Evolutionary conservation across 306 rosid genomes (phyloP).

Genomic region (Cucumis melo): DNA sequence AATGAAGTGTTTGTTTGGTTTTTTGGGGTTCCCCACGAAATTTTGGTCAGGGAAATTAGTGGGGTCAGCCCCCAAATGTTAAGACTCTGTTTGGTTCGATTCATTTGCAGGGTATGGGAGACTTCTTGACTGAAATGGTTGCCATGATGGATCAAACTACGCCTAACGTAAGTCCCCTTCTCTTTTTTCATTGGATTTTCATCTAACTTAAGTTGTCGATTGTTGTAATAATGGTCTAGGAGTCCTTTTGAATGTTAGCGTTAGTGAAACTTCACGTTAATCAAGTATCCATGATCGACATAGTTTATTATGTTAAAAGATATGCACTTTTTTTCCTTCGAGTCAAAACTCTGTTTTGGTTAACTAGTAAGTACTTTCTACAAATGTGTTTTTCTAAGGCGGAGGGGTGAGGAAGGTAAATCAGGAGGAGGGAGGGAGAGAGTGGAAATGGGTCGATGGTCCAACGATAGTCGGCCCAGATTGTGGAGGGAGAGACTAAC

Average conservation of each 20-base stretch:
- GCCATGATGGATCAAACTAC: conserved; percentile 77
- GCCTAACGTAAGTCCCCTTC: conserved; percentile 36
- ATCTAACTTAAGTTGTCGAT: too few species aligned
- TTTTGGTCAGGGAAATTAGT: neutral
- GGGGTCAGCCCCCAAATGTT: neutral
- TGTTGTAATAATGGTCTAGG: too few species aligned
- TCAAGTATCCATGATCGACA: too few species aligned
- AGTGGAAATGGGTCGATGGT: neutral
- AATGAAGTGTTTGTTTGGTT: neutral
- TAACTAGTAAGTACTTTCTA: too few species aligned
- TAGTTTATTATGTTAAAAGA: too few species aligned
- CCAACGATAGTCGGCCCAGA: neutral
- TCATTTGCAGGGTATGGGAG: conserved; percentile 79
- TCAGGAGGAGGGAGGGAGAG: neutral
- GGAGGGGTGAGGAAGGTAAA: too few species aligned
- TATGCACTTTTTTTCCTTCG: too few species aligned
- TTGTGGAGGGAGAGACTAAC: neutral
- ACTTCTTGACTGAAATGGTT: conserved; percentile 77
- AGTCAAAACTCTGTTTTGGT: too few species aligned
- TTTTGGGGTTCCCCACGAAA: neutral
- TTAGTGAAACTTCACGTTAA: too few species aligned
- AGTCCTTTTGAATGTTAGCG: too few species aligned
- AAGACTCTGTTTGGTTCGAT: conserved; percentile 4
- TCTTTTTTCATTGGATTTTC: neutral
- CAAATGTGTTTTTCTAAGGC: too few species aligned